phyloP scores from a whole-genome alignment of 371 early-diverging fungal genomes.

The Mortierella sp. region DNA sequence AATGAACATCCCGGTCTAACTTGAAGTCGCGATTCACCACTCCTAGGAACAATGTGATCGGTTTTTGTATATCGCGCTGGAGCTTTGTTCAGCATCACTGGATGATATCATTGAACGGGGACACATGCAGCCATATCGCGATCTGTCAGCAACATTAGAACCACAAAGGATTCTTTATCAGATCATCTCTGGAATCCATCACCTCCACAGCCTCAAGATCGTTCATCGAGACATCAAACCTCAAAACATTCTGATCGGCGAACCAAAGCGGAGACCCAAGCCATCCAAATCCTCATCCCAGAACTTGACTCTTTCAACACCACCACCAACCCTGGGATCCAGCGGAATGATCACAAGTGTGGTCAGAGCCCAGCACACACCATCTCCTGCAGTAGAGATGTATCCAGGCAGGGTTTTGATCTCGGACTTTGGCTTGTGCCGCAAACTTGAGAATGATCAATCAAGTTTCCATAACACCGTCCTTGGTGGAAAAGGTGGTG shows the following conservation, averaged over 20 bases:
- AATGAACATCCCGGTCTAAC: not conserved
- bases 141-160: slow-evolving; percentile 54
- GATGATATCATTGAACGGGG: slow-evolving; percentile 66
- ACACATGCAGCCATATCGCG: slow-evolving; percentile 48
- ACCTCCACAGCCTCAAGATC: slow-evolving; percentile 92
- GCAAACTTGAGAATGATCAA: slow-evolving; percentile 93
- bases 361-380: slow-evolving; percentile 25
- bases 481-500: slow-evolving; percentile 56
- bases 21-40: not conserved
- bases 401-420: slow-evolving; percentile 80
- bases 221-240: slow-evolving; percentile 97
- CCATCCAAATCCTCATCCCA: slow-evolving; percentile 28
- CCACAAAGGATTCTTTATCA: slow-evolving; percentile 75
- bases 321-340: slow-evolving; percentile 35
- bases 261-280: slow-evolving; percentile 58
- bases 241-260: slow-evolving; percentile 89
- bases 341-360: slow-evolving; percentile 52
- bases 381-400: slow-evolving; percentile 41
- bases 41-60: slow-evolving; percentile 82
- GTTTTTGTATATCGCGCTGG: slow-evolving; percentile 96
- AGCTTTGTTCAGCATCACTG: slow-evolving; percentile 86
- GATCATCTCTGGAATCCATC: slow-evolving; percentile 85
- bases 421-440: slow-evolving; percentile 98
- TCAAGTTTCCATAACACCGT: slow-evolving; percentile 91
- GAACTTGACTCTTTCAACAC: slow-evolving; percentile 3